These are phyloP conservation scores for Curvularia hawaiiensis DNA, from an alignment of 2,329 filamentous ascomycete genomes.

Conservation along the genomic window DNA sequence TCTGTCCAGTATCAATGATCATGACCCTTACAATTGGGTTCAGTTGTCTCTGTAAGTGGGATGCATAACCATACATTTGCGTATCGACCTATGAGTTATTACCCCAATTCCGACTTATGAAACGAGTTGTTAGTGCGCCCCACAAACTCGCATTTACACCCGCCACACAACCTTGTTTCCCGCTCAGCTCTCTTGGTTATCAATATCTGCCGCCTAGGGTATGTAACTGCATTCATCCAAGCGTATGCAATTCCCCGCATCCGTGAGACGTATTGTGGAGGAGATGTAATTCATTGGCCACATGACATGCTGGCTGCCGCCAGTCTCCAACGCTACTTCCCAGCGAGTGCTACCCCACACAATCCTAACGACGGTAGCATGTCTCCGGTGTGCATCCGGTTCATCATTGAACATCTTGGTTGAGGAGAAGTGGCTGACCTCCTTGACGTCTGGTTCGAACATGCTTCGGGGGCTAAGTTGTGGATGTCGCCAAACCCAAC, in stretches of 20 bases:
- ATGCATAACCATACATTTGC: neutral
- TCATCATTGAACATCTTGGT: neutral
- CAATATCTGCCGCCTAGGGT: neutral
- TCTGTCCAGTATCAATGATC: neutral
- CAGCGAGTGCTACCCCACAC: slow-evolving; percentile 22
- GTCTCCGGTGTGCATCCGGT: slow-evolving; percentile 1
- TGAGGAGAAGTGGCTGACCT: no score
- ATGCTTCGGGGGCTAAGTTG: neutral
- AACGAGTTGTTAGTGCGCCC: slow-evolving; percentile 1
- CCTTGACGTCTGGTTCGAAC: neutral
- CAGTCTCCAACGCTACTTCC: slow-evolving; percentile 5
- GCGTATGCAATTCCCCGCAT: neutral
- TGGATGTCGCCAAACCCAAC: neutral
- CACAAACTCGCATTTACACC: neutral
- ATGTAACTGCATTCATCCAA: no score
- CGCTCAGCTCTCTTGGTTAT: neutral
- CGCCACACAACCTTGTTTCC: neutral
- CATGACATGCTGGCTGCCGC: neutral
- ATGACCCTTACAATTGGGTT: neutral
- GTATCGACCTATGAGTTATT: neutral
- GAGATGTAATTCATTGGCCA: neutral
- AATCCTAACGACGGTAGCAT: slow-evolving; percentile 17
- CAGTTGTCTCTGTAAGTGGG: neutral
- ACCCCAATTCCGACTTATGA: neutral
- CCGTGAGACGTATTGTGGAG: neutral